Percentiles rank a stretch among this genome's conserved stretches.
Conservation (phyloP, 1,284 basidiomycete genomes). For the Exobasidium rhododendri region DNA sequence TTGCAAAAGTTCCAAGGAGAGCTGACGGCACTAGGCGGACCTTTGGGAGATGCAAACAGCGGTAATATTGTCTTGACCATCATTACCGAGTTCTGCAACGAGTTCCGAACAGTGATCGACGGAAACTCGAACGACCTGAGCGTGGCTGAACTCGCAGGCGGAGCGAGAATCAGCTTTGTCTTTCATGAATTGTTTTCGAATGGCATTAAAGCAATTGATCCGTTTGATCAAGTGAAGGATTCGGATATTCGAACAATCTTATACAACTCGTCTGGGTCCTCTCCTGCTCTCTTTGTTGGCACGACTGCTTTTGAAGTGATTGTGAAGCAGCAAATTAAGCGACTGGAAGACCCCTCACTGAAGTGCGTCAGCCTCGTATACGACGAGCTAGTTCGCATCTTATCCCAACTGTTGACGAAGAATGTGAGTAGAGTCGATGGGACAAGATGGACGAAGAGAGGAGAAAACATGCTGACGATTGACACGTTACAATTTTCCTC, state of each 20-base stretch:
- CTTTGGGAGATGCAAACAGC: constrained; percentile 77
- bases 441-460: constrained; percentile 54
- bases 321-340: constrained; percentile 96
- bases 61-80: constrained; percentile 85
- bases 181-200: constrained; percentile 98
- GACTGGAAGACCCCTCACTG: constrained; percentile 85
- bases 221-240: constrained; percentile 97
- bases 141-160: constrained; percentile 90
- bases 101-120: constrained; percentile 93
- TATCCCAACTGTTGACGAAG: constrained; percentile 81
- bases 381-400: constrained; percentile 92
- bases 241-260: constrained; percentile 91
- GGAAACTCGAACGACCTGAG: constrained; percentile 93
- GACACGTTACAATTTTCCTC: constrained; percentile 58
- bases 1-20: constrained; percentile 82
- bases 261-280: constrained; percentile 96
- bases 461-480: constrained; percentile 6
- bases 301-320: constrained; percentile 96
- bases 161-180: constrained; percentile 95
- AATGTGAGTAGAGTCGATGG: constrained; percentile 61
- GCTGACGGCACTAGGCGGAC: constrained; percentile 77
- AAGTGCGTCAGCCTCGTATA: constrained; percentile 94
- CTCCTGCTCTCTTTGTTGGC: constrained; percentile 90
- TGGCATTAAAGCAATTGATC: constrained; percentile 91
- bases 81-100: constrained; percentile 94